Base-by-base conservation (phyloP, 2,329 filamentous ascomycete genomes). In the Aspergillus sp. region DNA sequence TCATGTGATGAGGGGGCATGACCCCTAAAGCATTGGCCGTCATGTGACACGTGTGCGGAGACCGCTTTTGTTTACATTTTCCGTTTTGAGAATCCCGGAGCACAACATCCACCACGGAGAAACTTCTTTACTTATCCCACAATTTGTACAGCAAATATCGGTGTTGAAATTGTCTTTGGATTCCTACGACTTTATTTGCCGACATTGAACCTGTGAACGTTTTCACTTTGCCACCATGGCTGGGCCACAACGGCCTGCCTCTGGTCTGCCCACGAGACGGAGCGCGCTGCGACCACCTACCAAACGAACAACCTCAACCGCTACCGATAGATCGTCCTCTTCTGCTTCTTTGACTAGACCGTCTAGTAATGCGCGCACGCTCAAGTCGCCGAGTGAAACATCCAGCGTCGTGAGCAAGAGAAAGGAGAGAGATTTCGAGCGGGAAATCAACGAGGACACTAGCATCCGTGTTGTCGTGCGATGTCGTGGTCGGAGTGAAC, bases 391-490 rank as follows among this genome's bases (percentile, higher is more conserved):
- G 10, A 66, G 56, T 15, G 64, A 68, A 4, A 72, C 74, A 27
- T 69, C 79, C 23, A 76, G 77, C 44, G 69, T 78, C 27, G 81
- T 83, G 20, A 78, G 76, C 41, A 95, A 96, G 74, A 84, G 90
- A 61, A 95, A 95, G 68, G 88, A 93, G 59, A 81, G 88, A 61
- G 88, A 94, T 33, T 91, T 85, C 62, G 90, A 91, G 41, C 68
- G 79, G 5, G 82, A 87, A 27, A 70, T 71, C 48, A 79, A 80
- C 45, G 84, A 90, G 59, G 90, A 95, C 68, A 97, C 91, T 6
- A 98, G 96, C 66, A 98, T 98, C 70, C 93, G 94, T 65, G 93
- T 98, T 42, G 90, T 97, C 30, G 94, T 98, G 49, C 81, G 93
- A 54, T 98, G 91, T 72, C 82, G 93, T 58, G 93, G 91, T 4